These are phyloP conservation scores for Escovopsis sp. DNA, from an alignment of 2,329 filamentous ascomycete genomes.

Conservation along the genomic window DNA sequence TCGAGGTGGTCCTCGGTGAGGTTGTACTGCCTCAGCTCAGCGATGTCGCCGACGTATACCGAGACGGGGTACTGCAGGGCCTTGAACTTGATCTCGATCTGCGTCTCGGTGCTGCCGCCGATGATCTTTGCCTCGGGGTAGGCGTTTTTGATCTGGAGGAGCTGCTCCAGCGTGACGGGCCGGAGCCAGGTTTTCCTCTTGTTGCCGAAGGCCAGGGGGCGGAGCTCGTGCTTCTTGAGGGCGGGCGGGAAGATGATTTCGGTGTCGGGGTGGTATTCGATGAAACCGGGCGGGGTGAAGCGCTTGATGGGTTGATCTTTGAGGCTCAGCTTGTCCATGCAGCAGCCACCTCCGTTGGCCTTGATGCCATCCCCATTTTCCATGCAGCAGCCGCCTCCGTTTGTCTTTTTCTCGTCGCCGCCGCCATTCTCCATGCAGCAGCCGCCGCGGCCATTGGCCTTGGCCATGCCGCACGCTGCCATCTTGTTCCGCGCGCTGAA, in stretches of 20 bases:
- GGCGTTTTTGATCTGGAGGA: constrained; percentile 79
- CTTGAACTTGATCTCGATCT: constrained; percentile 98
- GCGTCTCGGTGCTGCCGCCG: constrained; percentile 89
- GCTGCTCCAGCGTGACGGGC: constrained; percentile 70
- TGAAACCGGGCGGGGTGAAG: constrained; percentile 82
- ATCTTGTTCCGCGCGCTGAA: constrained; percentile 46
- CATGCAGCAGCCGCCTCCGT: constrained; percentile 55
- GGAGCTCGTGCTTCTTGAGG: constrained; percentile 69
- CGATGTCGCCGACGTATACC: constrained; percentile 85
- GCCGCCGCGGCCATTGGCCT: constrained; percentile 30
- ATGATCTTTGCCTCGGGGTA: constrained; percentile 87
- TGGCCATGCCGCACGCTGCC: constrained; percentile 32
- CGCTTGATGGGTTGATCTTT: constrained; percentile 42
- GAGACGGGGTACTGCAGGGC: constrained; percentile 79
- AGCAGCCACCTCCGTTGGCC: constrained; percentile 36
- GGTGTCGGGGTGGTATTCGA: constrained; percentile 85
- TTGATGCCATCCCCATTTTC: constrained; percentile 28
- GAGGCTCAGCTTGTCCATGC: constrained; percentile 43
- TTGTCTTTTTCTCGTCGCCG: constrained; percentile 6
- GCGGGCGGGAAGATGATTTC: constrained; percentile 88
- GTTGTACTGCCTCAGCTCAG: constrained; percentile 69
- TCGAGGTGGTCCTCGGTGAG: constrained; percentile 75
- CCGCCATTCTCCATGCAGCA: constrained; percentile 55
- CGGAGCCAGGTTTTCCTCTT: constrained; percentile 91
- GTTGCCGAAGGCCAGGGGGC: constrained; percentile 77